Evolutionary conservation across 805 yeast genomes (phyloP).

Genomic region (Saccharomyces jurei): DNA sequence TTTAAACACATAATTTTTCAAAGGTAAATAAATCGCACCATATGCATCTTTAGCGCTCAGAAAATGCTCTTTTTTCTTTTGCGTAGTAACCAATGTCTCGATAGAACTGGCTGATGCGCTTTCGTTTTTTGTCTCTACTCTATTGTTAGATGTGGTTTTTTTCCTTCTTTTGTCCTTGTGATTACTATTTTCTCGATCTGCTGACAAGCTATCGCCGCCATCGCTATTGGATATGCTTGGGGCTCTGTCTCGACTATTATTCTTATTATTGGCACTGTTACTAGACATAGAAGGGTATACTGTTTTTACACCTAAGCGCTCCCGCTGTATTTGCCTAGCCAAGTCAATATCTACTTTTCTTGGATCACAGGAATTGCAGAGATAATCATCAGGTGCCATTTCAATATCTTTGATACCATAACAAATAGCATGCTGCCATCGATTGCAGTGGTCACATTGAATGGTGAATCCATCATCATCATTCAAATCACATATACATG

Average conservation of each 20-base stretch:
- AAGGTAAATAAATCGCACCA: conserved; percentile 28
- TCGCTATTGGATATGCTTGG: background rate
- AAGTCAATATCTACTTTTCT: conserved; percentile 36
- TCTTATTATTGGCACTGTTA: background rate
- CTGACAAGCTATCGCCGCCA: conserved; percentile 1
- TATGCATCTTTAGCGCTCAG: conserved; percentile 32
- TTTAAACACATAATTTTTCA: conserved; percentile 35
- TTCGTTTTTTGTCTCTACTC: background rate
- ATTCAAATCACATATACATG: conserved; percentile 79
- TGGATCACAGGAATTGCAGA: conserved; percentile 71
- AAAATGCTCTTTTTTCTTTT: conserved; percentile 25
- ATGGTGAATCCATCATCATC: conserved; percentile 92
- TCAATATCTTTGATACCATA: conserved; percentile 65
- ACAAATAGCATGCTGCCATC: conserved; percentile 95
- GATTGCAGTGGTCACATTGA: conserved; percentile 85
- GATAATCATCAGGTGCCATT: conserved; percentile 74
- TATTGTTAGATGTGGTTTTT: background rate
- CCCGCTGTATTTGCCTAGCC: conserved; percentile 37
- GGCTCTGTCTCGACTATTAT: background rate
- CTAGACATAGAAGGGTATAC: background rate
- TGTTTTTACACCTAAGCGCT: conserved; percentile 6
- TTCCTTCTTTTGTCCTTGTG: background rate
- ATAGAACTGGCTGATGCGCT: background rate
- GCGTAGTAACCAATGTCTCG: background rate
- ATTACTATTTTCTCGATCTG: background rate